Evolutionary conservation across 23 red algal genomes (phyloP).

Genomic region (Porphyridium purpureum): DNA sequence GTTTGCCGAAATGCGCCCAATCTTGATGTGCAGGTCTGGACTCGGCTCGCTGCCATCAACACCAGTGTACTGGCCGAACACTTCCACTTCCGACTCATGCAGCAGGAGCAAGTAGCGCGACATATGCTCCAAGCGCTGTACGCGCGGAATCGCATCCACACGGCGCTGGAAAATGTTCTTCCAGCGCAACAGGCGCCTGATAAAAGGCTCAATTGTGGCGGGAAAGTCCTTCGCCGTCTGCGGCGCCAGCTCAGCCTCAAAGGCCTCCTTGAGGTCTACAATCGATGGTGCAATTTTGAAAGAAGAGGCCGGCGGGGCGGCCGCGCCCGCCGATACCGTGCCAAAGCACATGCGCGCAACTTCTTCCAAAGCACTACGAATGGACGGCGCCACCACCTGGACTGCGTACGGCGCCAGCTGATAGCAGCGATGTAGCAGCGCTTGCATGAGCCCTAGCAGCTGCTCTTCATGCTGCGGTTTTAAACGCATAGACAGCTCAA

Average conservation of each 20-base stretch:
- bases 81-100: conserved; percentile 44
- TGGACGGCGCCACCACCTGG: conserved; percentile 30
- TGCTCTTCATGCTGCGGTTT: conserved; percentile 78
- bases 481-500: conserved; percentile 36
- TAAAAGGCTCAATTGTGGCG: conserved; percentile 59
- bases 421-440: conserved; percentile 65
- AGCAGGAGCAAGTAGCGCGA: conserved; percentile 48
- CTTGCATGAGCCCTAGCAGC: conserved; percentile 79
- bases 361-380: conserved; percentile 78
- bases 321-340: conserved; percentile 10
- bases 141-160: conserved; percentile 46
- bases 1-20: conserved; percentile 47
- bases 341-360: conserved; percentile 80
- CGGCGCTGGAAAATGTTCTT: conserved; percentile 66
- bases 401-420: conserved; percentile 22
- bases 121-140: conserved; percentile 54
- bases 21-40: conserved; percentile 35
- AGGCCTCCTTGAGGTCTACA: conserved; percentile 69
- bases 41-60: conserved; percentile 35
- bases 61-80: conserved; percentile 65
- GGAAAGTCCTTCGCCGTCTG: conserved; percentile 88
- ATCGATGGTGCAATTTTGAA: conserved; percentile 25
- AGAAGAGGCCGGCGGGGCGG: not conserved
- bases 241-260: conserved; percentile 82
- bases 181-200: conserved; percentile 70